These are phyloP conservation scores for Microstegium vimineum DNA, from an alignment of 176 grass and related monocot genomes.

Conservation along the genomic window DNA sequence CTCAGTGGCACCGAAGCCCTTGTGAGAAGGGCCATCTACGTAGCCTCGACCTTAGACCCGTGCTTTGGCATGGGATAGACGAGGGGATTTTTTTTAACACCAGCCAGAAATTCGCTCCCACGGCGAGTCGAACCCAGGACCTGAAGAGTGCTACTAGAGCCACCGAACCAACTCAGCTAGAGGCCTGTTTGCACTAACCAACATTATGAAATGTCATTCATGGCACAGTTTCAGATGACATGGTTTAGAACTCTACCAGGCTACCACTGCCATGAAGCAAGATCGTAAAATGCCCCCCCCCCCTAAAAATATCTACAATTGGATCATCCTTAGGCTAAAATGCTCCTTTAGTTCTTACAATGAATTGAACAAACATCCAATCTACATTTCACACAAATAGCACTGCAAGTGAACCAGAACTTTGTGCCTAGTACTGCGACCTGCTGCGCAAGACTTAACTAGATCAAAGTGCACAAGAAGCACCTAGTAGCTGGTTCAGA, in stretches of 20 bases:
- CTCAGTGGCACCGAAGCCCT: too few species aligned
- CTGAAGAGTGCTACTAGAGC: too few species aligned
- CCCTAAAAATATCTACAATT: neutral
- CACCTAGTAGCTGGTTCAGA: neutral
- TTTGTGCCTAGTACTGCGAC: neutral
- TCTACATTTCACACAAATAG: constrained; percentile 12
- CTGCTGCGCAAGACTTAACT: neutral
- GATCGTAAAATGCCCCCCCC: neutral
- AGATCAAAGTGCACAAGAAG: constrained; percentile 5
- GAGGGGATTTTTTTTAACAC: too few species aligned
- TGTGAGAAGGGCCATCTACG: too few species aligned
- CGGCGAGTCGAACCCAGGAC: too few species aligned
- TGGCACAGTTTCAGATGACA: neutral
- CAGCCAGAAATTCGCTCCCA: too few species aligned
- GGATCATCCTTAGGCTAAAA: neutral
- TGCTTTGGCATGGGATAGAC: too few species aligned
- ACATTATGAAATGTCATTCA: constrained; percentile 7
- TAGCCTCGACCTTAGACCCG: too few species aligned
- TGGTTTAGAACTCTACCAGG: neutral
- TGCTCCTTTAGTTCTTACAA: neutral
- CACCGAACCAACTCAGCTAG: neutral
- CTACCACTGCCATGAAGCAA: neutral
- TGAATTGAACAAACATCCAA: neutral
- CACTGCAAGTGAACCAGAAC: neutral
- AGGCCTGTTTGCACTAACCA: neutral